Evolutionary conservation across 176 grass and related monocot genomes (phyloP), one percentile per base, ranked within the genome.

Genomic region (Phragmites australis): DNA sequence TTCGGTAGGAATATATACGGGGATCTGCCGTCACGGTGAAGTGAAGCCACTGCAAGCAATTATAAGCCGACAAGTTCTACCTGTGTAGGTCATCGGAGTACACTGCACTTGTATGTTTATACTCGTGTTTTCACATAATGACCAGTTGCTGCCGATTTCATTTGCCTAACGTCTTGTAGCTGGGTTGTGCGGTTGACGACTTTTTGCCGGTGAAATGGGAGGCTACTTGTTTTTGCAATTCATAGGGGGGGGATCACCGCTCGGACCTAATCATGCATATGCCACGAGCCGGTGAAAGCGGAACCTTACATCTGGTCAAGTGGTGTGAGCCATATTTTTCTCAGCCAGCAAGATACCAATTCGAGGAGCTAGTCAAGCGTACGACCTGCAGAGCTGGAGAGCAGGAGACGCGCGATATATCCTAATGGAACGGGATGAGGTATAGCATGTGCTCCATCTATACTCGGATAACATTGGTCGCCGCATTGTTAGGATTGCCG

Each of bases 281-380:
- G 68, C 68, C 47, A 86, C 58, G 68, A 72, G 66, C 75, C 66
- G 57, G 34, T 32, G 22, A 26, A 65, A 65, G 46, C 67, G 76
- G 67, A 76, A 65, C 37, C 3, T 56, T 17, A 6, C 21, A 8
- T 46, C 45, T 6, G 19, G 15, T 56, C 39, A 29, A 50, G 75
- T 14, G 44, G 45, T 15, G 42, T 2, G n/a, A 48, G 74, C 6
- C 58, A 15, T 31, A 49, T 60, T 42, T 63, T 50, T 45, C 68
- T 54, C 50, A 39, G 50, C 68, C 34, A 17, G 3, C 47, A 40
- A 58, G 6, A 66, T 49, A 40, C 30, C 30, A 44, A 18, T 56
- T 86, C 40, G 77, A 80, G 19, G 6, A 21, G 41, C 12, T 75
- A 86, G 77, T 81, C 70, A 86, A 81, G 26, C 30, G 6, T 48